Conservation (phyloP, 768 basidiomycete genomes). For the Hypholoma sublateritium region DNA sequence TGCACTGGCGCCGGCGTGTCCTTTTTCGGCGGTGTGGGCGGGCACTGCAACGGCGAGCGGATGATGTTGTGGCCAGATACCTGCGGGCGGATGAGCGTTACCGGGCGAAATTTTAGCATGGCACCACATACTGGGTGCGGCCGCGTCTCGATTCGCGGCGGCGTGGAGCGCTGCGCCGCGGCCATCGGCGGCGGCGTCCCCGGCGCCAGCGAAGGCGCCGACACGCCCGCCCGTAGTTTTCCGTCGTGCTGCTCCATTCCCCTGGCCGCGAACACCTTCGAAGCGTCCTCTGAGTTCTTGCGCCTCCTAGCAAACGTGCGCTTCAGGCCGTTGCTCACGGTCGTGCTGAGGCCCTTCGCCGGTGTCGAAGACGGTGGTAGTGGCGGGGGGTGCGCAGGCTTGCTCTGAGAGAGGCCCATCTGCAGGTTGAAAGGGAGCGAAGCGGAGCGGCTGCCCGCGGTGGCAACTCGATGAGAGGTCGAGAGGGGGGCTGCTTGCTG, state of each 20-base stretch:
- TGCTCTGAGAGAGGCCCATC: conserved; percentile 29
- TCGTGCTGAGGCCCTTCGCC: conserved; percentile 34
- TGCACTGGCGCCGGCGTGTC: conserved; percentile 6
- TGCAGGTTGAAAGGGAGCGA: conserved; percentile 21
- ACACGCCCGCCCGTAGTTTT: neutral
- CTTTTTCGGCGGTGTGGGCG: conserved; percentile 20
- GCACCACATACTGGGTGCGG: neutral
- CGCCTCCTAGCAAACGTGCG: conserved; percentile 57
- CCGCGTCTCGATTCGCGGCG: conserved; percentile 1
- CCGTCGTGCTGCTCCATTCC: conserved; percentile 7
- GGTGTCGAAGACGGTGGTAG: conserved; percentile 19
- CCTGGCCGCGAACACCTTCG: conserved; percentile 22
- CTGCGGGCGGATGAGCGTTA: neutral
- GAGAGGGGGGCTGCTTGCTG: neutral
- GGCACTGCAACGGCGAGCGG: conserved; percentile 15
- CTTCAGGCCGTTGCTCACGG: conserved; percentile 49
- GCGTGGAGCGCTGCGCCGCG: conserved; percentile 1
- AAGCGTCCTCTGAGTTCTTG: conserved; percentile 55
- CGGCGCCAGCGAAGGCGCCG: conserved; percentile 8
- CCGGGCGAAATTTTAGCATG: conserved; percentile 13
- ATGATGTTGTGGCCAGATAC: conserved; percentile 14
- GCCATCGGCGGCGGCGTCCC: conserved; percentile 1
- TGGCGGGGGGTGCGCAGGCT: conserved; percentile 17
- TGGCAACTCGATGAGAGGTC: conserved; percentile 11
- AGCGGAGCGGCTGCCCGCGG: conserved; percentile 21